Base-by-base conservation (phyloP, 2,329 filamentous ascomycete genomes). In the Blumeria graminis region DNA sequence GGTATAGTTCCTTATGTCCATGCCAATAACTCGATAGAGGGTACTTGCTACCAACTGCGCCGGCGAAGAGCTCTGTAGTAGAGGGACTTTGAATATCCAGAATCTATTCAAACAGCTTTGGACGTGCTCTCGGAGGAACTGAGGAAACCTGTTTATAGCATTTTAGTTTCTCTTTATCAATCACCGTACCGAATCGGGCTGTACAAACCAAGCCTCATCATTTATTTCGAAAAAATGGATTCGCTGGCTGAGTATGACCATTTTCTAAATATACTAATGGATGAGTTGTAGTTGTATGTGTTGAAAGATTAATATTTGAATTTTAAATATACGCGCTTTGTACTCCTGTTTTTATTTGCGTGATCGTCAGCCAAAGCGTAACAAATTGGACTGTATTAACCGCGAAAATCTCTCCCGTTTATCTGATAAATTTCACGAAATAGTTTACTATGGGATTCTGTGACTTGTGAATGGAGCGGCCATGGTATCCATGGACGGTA, bases 171-270 rank as follows among this genome's bases (percentile, higher is more conserved):
- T 6, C 39, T 43, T 11, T n/a, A 28, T 18, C 3, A n/a, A 34
- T 14, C 16, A 34, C 10, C 3, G 11, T 4, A 33, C 1, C 13
- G 38, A 41, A 14, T 41, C 13, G 36, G 11, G 4, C n/a, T 28
- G 50, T 55, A 60, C 68, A 57, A 70, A 82, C 80, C 81, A 84
- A 56, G 74, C 62, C 66, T 81, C 78, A 63, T 84, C 81, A 61
- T 80, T 75, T 59, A 84, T 79, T 70, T 84, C 81, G 60, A 79
- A 80, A 61, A 82, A 73, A 65, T 83, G 78, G 67, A 80, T 69
- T 8, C 78, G 74, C 7, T 76, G 77, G 56, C 78, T 66, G 41
- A 74, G 68, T 53, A 76, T 71, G 45, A 72, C 69, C 71, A 75
- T 76, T 14, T 14, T 43, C 6, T 10, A 28, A 28, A 28, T 28